Evolutionary conservation across 495 filamentous ascomycete genomes (phyloP), one percentile per base, ranked within the genome.

Genomic region (Aspergillus panamensis): DNA sequence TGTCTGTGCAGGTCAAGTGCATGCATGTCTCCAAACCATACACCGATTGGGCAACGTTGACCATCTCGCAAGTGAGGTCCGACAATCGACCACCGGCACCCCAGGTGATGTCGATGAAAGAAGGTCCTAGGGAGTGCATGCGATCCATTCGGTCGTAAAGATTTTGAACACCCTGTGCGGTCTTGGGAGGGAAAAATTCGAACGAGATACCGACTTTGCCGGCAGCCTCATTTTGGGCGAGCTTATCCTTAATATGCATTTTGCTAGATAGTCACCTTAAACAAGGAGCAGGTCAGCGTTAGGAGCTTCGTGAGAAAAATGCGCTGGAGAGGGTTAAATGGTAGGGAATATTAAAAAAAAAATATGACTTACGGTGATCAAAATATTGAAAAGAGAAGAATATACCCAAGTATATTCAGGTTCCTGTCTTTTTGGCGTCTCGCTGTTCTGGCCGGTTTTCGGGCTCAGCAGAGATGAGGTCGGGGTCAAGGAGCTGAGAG

Each of bases 121-220:
- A 85, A 13, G 95, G 95, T 0, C 94, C 93, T 55, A 94, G 83
- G 63, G 82, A 80, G 72, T 97, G 90, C 95, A 99, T 99, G 69
- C 92, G 91, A 77, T 99, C 92, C 90, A 99, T 97, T 64, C 92
- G 88, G 70, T 99, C 95, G 77, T 99, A 99, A 54, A 99, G 84
- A 70, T 99, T 99, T 78, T 97, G 95, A 8, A 99, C 93, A 82
- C 95, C 95, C 80, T 87, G 71, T 1, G 94, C 93, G 1, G 95
- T 99, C 77, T 99, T 99, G n/a, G 95, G 95, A 45, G 95, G 93
- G 75, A 97, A 99, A 80, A 96, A 99, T 76, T 99, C 95, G 72
- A 99, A 99, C 30, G 95, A 97, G 81, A 97, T 96, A 53, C 89
- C 90, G 48, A 92, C 87, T 62, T 84, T 82, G 68, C 84, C 83